A percentile compares a stretch with the other conserved stretches of the same genome.
Evolutionary conservation across 306 rosid genomes (phyloP).

Genomic region (Sicyos baderoa): DNA sequence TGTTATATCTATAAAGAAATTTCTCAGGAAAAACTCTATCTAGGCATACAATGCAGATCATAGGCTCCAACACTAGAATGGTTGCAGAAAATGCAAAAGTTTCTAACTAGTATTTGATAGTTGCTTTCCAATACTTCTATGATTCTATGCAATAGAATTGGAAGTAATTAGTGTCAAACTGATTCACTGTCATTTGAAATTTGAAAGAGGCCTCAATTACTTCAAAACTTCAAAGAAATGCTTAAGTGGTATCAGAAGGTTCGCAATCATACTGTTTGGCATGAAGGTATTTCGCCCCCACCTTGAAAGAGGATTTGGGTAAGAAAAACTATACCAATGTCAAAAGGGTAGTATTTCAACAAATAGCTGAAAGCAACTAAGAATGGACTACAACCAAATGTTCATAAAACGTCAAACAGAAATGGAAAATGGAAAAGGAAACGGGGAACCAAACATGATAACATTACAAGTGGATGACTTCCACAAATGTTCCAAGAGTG

Average conservation of each 20-base stretch:
- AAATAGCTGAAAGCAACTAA: not conserved
- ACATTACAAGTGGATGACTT: not conserved
- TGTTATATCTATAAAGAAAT: not conserved
- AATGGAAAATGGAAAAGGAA: conserved; percentile 2
- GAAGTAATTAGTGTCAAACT: not conserved
- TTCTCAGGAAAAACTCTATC: not conserved
- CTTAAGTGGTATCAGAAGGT: not conserved
- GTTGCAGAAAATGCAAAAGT: not conserved
- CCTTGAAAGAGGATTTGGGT: conserved; percentile 14
- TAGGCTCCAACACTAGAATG: not conserved
- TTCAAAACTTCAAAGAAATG: not conserved
- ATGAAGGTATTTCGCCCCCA: not conserved
- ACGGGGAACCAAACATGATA: conserved; percentile 14
- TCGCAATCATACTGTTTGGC: not conserved
- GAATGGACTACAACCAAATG: not conserved
- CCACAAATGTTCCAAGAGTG: conserved; percentile 9
- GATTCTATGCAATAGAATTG: not conserved
- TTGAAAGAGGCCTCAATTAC: not conserved
- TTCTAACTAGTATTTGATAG: not conserved
- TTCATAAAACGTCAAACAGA: not conserved
- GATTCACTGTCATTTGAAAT: conserved; percentile 11
- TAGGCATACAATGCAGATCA: not conserved
- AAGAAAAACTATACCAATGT: conserved; percentile 2
- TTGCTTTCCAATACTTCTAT: conserved; percentile 3
- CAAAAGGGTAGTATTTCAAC: conserved; percentile 1